Percentiles rank a stretch among this genome's conserved stretches.
These are phyloP conservation scores for Rhinocladiella mackenziei DNA, from an alignment of 2,329 filamentous ascomycete genomes.

Conservation along the genomic window DNA sequence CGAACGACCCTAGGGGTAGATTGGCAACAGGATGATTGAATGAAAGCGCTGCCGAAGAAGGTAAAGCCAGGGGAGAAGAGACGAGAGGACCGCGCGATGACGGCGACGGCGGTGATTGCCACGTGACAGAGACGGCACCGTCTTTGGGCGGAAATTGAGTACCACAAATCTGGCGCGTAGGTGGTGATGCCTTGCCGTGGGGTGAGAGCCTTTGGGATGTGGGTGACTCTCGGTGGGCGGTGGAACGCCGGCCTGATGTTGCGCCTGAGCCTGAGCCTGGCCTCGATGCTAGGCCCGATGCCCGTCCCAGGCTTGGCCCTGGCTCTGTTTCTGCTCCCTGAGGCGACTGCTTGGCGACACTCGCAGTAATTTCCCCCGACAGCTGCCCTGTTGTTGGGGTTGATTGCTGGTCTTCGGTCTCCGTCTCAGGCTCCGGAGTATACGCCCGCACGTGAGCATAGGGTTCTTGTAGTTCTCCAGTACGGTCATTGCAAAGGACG, in stretches of 20 bases:
- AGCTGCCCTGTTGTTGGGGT: too few species aligned
- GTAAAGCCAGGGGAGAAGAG: conserved; percentile 2
- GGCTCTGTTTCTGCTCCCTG: neutral
- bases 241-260: conserved; percentile 9
- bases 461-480: conserved; percentile 18
- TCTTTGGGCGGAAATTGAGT: conserved; percentile 7
- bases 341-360: conserved; percentile 5
- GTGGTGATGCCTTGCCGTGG: conserved; percentile 6
- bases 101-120: conserved; percentile 5
- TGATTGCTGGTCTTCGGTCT: too few species aligned
- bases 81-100: conserved; percentile 6
- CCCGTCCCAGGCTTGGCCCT: neutral
- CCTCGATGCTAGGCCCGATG: conserved; percentile 1
- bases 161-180: conserved; percentile 2
- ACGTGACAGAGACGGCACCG: conserved; percentile 7
- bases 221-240: conserved; percentile 10
- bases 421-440: conserved; percentile 23
- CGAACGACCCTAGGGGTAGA: neutral
- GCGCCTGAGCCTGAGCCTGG: conserved; percentile 2
- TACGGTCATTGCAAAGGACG: conserved; percentile 7
- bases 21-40: conserved; percentile 2
- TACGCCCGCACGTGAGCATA: conserved; percentile 27
- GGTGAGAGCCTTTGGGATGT: conserved; percentile 9
- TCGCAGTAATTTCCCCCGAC: too few species aligned
- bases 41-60: conserved; percentile 2